Evolutionary conservation across 306 rosid species (phyloP), one percentile per base, ranked within the genome.

Genomic region (Malus asiatica): DNA sequence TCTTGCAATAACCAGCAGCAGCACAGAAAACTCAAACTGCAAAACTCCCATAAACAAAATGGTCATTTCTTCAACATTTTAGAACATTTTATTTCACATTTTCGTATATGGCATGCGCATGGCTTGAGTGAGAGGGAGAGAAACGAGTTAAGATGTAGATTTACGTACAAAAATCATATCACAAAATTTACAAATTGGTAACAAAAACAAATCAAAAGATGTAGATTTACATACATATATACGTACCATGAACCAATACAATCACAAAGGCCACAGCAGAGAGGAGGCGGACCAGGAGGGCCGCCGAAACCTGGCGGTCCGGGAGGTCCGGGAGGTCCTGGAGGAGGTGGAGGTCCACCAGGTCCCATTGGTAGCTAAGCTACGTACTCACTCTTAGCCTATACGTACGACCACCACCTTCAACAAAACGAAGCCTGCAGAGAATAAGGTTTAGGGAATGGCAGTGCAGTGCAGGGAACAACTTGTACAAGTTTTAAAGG

Each of bases 1-100:
- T 86, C 89, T 75, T 19, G 83, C 3, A 89, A 42, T 57, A 89
- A 23, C 93, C 89, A 84, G 83, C 90, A 86, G 76, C 93, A 89
- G 81, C 93, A 89, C 71, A 89, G 11, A 63, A 78, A 71, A 78
- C 23, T 79, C 65, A 86, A 6, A 76, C 93, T 89, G 85, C 66
- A 73, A 74, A 70, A 27, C 32, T 27, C 46, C 48, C 53, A 66
- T 33, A 15, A 46, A 48, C 45, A 42, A 42, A 2, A 42, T 42
- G 45, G 12, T 42, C 12, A 42, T 42, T 42, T 42, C 42, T 2
- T 42, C 45, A 8, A 42, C 45, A 42, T 40, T 40, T 9, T 40
- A 35, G 38, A 35, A 35, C 38, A 40, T 42, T 42, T 42, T 10
- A 38, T 38, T 42, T 42, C 12, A 42, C 12, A 9, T 42, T 42